A percentile compares a stretch with the other conserved stretches of the same genome.
These are phyloP conservation scores for Stachybotrys echinatus DNA, from an alignment of 2,329 filamentous ascomycete genomes.

Conservation along the genomic window DNA sequence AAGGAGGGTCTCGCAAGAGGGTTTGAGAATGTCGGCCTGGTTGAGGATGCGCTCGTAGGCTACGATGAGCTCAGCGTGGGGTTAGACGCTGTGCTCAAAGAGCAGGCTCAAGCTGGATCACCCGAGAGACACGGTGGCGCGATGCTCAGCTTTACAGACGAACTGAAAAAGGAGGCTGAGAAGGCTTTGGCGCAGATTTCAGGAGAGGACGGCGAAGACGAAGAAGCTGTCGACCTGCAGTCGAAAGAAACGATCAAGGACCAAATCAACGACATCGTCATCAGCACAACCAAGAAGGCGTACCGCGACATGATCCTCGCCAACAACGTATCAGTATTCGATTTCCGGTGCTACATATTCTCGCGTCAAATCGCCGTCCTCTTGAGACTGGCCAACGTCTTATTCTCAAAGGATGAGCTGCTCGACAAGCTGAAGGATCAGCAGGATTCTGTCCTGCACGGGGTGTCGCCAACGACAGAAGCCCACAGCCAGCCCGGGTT, in stretches of 20 bases:
- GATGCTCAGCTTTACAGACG: constrained; percentile 68
- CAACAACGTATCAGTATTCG: constrained; percentile 93
- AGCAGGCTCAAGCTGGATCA: constrained; percentile 57
- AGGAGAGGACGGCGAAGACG: constrained; percentile 25
- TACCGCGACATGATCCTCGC: constrained; percentile 90
- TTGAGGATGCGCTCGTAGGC: constrained; percentile 89
- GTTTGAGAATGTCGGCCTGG: constrained; percentile 91
- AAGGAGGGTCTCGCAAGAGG: constrained; percentile 92
- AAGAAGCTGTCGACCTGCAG: constrained; percentile 46
- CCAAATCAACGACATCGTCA: constrained; percentile 51
- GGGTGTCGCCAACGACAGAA: constrained; percentile 47
- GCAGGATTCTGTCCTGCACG: constrained; percentile 52
- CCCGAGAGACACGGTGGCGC: constrained; percentile 65
- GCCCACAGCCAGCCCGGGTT: constrained; percentile 51
- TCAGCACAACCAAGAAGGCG: constrained; percentile 64
- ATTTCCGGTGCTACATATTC: constrained; percentile 93
- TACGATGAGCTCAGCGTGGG: constrained; percentile 93
- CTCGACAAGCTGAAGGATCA: constrained; percentile 58
- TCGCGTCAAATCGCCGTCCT: constrained; percentile 80
- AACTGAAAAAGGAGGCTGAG: constrained; percentile 58
- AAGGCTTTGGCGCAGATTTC: constrained; percentile 38
- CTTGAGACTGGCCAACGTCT: constrained; percentile 73
- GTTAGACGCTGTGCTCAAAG: constrained; percentile 74
- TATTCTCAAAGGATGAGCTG: constrained; percentile 56
- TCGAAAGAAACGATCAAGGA: constrained; percentile 33